A percentile compares a stretch with the other conserved stretches of the same genome.
phyloP scores from a whole-genome alignment of 139 green algal species.

The Tetraselmis chui region DNA sequence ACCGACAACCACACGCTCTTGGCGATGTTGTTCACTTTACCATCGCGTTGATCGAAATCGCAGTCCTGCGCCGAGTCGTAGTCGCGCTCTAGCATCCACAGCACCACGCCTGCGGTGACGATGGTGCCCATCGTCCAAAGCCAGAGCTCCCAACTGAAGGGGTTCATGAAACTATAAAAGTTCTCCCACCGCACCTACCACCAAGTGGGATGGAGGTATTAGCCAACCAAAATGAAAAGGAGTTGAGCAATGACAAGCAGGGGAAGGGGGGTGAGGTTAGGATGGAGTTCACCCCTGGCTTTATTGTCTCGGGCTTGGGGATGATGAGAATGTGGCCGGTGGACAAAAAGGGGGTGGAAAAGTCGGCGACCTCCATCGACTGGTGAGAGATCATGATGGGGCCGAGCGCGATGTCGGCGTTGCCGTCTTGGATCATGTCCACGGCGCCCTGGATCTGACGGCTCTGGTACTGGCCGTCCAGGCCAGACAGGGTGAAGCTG shows the following conservation, averaged over 20 bases:
- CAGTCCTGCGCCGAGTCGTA: not conserved
- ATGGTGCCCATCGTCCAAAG: not conserved
- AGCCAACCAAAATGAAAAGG: no score
- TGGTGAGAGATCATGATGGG: not conserved
- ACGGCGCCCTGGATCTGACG: not conserved
- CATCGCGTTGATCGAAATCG: not conserved
- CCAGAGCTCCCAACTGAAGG: not conserved
- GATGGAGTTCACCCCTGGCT: not conserved
- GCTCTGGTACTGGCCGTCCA: not conserved
- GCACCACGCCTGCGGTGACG: not conserved
- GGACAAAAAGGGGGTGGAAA: not conserved
- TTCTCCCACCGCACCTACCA: not conserved
- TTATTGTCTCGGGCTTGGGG: not conserved
- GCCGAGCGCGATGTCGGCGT: not conserved
- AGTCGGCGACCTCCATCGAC: not conserved
- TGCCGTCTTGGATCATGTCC: not conserved
- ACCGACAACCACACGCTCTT: not conserved
- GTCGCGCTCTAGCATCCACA: not conserved
- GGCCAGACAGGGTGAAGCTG: not conserved
- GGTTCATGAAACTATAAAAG: not conserved
- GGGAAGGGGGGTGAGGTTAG: no score
- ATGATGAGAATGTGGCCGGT: not conserved
- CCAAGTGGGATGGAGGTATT: no score
- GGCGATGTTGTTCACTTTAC: not conserved
- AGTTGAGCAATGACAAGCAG: no score